A percentile compares a stretch with the other conserved stretches of the same genome.
phyloP scores from a whole-genome alignment of 176 grass and related monocot genomes.

The Cocos nucifera region DNA sequence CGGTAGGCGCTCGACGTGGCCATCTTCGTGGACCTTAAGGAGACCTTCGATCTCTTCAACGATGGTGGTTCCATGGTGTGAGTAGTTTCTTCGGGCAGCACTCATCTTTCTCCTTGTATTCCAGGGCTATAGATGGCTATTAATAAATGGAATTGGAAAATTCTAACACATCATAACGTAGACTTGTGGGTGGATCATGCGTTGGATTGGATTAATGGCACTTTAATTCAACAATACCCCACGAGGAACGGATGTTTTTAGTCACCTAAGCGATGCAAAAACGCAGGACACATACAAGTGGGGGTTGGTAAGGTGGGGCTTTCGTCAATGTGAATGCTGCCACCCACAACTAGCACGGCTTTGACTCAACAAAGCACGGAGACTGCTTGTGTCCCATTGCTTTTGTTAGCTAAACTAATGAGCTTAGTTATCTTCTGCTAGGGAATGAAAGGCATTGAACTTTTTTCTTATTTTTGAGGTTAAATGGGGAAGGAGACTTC shows the following conservation, averaged over 20 bases:
- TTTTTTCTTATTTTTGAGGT: no score
- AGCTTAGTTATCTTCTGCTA: no score
- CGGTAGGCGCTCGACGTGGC: constrained; percentile 68
- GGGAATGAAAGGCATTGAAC: no score
- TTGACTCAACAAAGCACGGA: no score
- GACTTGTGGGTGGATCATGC: no score
- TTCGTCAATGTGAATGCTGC: no score
- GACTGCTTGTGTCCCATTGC: no score
- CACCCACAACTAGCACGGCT: no score
- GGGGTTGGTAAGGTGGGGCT: background rate
- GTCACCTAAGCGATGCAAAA: background rate
- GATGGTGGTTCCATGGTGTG: constrained; percentile 29
- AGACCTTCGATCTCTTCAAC: constrained; percentile 79
- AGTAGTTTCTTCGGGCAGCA: constrained; percentile 30
- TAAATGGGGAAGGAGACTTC: no score
- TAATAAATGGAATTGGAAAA: background rate
- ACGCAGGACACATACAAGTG: constrained; percentile 1
- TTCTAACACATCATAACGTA: background rate
- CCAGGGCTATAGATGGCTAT: background rate
- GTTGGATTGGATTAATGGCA: no score
- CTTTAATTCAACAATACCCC: background rate
- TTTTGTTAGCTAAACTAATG: no score
- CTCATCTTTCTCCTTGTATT: constrained; percentile 26
- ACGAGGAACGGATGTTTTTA: background rate
- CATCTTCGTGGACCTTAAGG: constrained; percentile 56